A percentile compares a stretch with the other conserved stretches of the same genome.
phyloP scores from a whole-genome alignment of 495 filamentous ascomycete genomes.

The Hypoxylon lienhwacheense region DNA sequence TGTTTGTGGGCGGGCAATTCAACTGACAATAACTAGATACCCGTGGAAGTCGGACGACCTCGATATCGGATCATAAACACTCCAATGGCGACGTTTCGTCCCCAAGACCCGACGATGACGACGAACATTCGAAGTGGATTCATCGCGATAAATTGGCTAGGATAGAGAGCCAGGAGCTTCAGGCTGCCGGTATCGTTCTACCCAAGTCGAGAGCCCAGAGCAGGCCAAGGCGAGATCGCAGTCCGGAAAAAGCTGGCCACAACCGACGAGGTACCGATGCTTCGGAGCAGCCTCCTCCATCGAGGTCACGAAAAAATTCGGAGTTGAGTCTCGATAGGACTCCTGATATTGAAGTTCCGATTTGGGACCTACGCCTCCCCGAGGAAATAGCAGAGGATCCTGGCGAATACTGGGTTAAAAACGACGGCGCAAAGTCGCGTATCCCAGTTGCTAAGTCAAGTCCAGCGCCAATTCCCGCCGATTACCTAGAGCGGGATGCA shows the following conservation, averaged over 20 bases:
- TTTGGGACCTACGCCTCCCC: slow-evolving; percentile 74
- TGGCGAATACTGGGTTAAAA: slow-evolving; percentile 48
- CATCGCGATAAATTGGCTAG: slow-evolving; percentile 91
- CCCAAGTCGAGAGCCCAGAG: slow-evolving; percentile 63
- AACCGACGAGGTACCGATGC: slow-evolving; percentile 53
- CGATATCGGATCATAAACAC: slow-evolving; percentile 25
- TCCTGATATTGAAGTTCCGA: slow-evolving; percentile 36
- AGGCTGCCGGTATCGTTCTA: slow-evolving; percentile 78
- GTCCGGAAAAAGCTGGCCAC: slow-evolving; percentile 34
- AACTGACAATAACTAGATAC: slow-evolving; percentile 10
- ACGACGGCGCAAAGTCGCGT: slow-evolving; percentile 58
- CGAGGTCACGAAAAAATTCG: slow-evolving; percentile 53
- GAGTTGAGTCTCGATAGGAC: slow-evolving; percentile 41
- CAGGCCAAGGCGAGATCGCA: slow-evolving; percentile 53
- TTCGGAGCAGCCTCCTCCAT: slow-evolving; percentile 34
- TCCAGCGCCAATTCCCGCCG: slow-evolving; percentile 70
- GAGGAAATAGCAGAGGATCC: slow-evolving; percentile 77
- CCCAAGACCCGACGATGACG: slow-evolving; percentile 31
- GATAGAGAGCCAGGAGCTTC: slow-evolving; percentile 91
- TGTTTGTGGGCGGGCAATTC: no score
- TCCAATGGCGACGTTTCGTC: slow-evolving; percentile 19
- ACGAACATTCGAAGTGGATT: slow-evolving; percentile 82
- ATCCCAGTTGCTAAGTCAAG: slow-evolving; percentile 83
- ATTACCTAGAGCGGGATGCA: slow-evolving; percentile 71
- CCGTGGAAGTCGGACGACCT: slow-evolving; percentile 12